Evolutionary conservation across 2,329 filamentous ascomycete species (phyloP).

Genomic region (Chrysoporthe deuterocubensis): DNA sequence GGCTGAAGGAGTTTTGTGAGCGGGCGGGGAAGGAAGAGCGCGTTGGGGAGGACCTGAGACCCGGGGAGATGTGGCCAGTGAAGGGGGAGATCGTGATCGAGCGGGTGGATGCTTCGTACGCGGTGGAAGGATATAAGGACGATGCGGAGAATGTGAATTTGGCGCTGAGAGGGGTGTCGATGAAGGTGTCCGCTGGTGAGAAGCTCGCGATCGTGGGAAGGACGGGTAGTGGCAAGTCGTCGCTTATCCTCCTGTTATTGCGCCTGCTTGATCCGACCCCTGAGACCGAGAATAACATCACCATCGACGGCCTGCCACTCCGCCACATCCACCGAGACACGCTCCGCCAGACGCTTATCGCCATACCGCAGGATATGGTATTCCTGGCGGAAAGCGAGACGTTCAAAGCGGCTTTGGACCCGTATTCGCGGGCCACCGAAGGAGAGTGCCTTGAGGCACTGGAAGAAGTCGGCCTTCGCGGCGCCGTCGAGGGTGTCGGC

Average conservation of each 20-base stretch:
- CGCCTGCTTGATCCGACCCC: conserved; percentile 46
- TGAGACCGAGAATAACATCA: conserved; percentile 35
- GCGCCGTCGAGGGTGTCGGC: conserved; percentile 39
- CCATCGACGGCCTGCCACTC: conserved; percentile 49
- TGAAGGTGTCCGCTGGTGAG: conserved; percentile 39
- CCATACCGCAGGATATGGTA: conserved; percentile 58
- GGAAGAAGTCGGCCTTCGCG: conserved; percentile 40
- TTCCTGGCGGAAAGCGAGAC: conserved; percentile 52
- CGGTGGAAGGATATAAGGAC: conserved; percentile 19
- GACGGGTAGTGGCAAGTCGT: conserved; percentile 50
- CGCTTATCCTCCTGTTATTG: conserved; percentile 45
- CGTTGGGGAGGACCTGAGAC: conserved; percentile 36
- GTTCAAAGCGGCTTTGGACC: conserved; percentile 49
- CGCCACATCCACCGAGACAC: conserved; percentile 43
- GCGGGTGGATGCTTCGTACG: conserved; percentile 36
- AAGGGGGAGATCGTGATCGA: conserved; percentile 33
- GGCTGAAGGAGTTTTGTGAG: conserved; percentile 38
- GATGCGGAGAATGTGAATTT: conserved; percentile 17
- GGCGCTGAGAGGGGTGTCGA: conserved; percentile 36
- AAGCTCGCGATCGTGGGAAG: conserved; percentile 51
- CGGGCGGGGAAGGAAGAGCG: conserved; percentile 33
- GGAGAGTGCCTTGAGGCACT: conserved; percentile 43
- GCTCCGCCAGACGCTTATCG: conserved; percentile 53
- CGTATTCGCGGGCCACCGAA: conserved; percentile 37
- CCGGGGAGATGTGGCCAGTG: conserved; percentile 34